Evolutionary conservation across 1,284 basidiomycete genomes (phyloP).

Genomic region (Sporisorium graminicola): DNA sequence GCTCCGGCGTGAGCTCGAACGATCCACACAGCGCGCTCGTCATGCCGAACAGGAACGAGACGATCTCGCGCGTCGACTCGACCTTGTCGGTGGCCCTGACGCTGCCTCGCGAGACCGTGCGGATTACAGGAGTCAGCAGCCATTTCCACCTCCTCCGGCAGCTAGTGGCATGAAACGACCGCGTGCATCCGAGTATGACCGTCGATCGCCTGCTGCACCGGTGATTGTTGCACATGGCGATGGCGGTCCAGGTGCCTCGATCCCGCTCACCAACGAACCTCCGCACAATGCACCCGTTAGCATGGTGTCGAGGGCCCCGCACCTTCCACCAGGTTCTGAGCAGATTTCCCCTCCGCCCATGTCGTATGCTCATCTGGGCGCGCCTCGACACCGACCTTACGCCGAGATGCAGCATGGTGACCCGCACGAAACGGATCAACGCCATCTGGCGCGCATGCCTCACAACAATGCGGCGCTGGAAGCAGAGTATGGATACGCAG

Average conservation of each 20-base stretch:
- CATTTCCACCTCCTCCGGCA: neutral
- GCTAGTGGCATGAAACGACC: constrained; percentile 20
- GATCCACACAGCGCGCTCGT: constrained; percentile 36
- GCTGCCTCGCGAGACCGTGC: constrained; percentile 22
- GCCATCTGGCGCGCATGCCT: constrained; percentile 23
- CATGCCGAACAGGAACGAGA: constrained; percentile 51
- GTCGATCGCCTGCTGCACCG: constrained; percentile 17
- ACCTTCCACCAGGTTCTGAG: constrained; percentile 10
- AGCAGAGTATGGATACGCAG: constrained; percentile 23
- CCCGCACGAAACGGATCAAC: constrained; percentile 20
- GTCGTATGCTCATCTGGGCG: constrained; percentile 15
- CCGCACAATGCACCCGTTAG: constrained; percentile 11
- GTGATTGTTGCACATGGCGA: constrained; percentile 42
- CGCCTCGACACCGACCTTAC: constrained; percentile 30
- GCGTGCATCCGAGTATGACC: constrained; percentile 25
- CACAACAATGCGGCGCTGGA: constrained; percentile 11
- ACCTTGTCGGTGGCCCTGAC: constrained; percentile 29
- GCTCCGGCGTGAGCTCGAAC: constrained; percentile 43
- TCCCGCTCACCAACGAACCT: constrained; percentile 27
- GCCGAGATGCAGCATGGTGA: constrained; percentile 19
- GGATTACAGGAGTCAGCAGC: constrained; percentile 17
- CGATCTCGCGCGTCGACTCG: constrained; percentile 47
- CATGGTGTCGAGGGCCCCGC: constrained; percentile 16
- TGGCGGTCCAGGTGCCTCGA: constrained; percentile 27
- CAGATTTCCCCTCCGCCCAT: constrained; percentile 29